A percentile compares a stretch with the other conserved stretches of the same genome.
These are phyloP conservation scores for Trifolium repens DNA, from an alignment of 306 rosid genomes.

Conservation along the genomic window DNA sequence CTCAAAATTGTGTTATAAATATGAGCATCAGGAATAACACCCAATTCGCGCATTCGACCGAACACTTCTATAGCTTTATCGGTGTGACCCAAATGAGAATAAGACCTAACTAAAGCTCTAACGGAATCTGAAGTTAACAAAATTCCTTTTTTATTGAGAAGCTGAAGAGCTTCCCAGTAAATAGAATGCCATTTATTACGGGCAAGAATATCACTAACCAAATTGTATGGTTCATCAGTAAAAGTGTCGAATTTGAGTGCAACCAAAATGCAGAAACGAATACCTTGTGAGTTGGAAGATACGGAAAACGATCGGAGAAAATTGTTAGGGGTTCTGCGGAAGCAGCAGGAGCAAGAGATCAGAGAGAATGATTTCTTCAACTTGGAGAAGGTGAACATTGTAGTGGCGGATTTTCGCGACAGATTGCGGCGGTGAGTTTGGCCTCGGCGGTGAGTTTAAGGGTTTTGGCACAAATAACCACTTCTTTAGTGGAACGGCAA, in stretches of 20 bases:
- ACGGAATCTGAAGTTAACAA: conserved; percentile 54
- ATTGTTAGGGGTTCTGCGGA: neutral
- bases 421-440: too few relatives aligned
- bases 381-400: conserved; percentile 1
- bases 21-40: conserved; percentile 56
- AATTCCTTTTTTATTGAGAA: conserved; percentile 53
- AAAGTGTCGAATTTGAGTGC: conserved; percentile 51
- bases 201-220: conserved; percentile 45
- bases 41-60: conserved; percentile 55
- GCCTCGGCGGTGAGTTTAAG: too few relatives aligned
- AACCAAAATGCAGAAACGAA: conserved; percentile 69
- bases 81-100: conserved; percentile 40
- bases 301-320: neutral
- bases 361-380: neutral
- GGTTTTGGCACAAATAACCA: too few relatives aligned
- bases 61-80: conserved; percentile 68
- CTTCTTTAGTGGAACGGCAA: too few relatives aligned
- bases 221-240: conserved; percentile 6
- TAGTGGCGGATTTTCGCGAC: too few relatives aligned
- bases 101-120: conserved; percentile 50
- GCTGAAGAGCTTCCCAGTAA: conserved; percentile 62
- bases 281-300: conserved; percentile 12
- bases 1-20: conserved; percentile 56
- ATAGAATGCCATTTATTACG: conserved; percentile 48
- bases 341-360: conserved; percentile 4